Evolutionary conservation across 208 protist genomes (phyloP), one percentile per base, ranked within the genome.

Genomic region (Crithidia acanthocephali): DNA sequence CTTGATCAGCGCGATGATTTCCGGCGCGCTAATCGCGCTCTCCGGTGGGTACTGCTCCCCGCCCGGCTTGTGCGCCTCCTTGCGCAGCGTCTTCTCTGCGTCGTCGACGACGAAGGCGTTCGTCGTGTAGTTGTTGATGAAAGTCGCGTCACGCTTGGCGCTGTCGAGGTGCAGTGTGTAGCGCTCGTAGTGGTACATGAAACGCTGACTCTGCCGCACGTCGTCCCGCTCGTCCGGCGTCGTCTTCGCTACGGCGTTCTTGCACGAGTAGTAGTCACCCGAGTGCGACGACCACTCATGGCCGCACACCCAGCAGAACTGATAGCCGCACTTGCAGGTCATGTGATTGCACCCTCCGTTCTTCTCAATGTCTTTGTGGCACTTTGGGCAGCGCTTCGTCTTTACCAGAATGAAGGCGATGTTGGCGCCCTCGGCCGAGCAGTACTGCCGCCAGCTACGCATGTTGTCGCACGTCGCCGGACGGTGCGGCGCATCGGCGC

Each of bases 341-440:
- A 98, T 98, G 70, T 98, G 94, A 30, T 95, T 97, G 76, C 95
- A 98, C 27, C 95, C 95, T 8, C 79, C 86, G 62, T 92, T 97
- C 74, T 98, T 98, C 71, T 98, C 86, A 32, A 98, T 98, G 16
- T 73, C 57, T 2, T 60, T 76, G 16, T 75, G 45, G 67, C 90
- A 97, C 52, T 83, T 81, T 1, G 91, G 90, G 62, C 93, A 97
- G 22, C 33, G 75, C 65, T 96, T 95, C 11, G 91, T 96, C 59
- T 79, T 86, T 8, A 58, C 62, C 2, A 80, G 58, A 40, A 96
- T 80, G 35, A 77, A 92, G 4, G 76, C 84, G 28, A 80, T 56
- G 44, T 80, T 94, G 2, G 83, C 79, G 3, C 78, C 81, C 20
- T 93, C 88, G 6, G 81, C 65, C 0, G 66, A 51, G 51, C 72